These are phyloP conservation scores for Pyrenopolyporus hunteri DNA, from an alignment of 495 filamentous ascomycete species.

Conservation along the genomic window DNA sequence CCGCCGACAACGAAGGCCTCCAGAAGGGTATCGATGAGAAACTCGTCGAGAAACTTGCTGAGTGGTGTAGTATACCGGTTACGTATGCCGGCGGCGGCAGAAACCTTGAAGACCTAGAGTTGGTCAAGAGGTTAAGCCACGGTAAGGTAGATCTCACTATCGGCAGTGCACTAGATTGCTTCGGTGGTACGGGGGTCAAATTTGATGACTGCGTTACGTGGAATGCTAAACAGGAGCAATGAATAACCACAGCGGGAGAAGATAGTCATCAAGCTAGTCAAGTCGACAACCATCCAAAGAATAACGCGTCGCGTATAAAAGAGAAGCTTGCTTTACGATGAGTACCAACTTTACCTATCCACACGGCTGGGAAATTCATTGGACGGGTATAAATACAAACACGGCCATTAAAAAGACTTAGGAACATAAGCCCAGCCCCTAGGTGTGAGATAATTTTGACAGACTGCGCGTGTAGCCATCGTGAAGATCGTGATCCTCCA, in stretches of 20 bases:
- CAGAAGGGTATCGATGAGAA: slow-evolving; percentile 89
- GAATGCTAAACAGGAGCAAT: slow-evolving; percentile 66
- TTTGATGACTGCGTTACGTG: slow-evolving; percentile 88
- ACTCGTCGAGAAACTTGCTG: slow-evolving; percentile 74
- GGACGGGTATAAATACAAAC: slow-evolving; percentile 20
- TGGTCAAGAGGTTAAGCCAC: slow-evolving; percentile 74
- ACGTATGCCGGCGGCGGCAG: slow-evolving; percentile 96
- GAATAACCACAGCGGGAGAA: neutral
- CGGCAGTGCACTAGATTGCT: slow-evolving; percentile 94
- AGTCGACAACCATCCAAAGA: neutral
- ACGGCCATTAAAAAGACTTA: slow-evolving; percentile 5
- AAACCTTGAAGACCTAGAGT: slow-evolving; percentile 76
- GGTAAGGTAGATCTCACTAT: slow-evolving; percentile 93
- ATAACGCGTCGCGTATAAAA: neutral
- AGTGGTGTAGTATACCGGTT: slow-evolving; percentile 88
- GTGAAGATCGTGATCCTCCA: slow-evolving; percentile 39
- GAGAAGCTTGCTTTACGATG: slow-evolving; percentile 7
- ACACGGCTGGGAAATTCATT: neutral
- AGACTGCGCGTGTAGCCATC: slow-evolving; percentile 36
- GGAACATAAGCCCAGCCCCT: slow-evolving; percentile 13
- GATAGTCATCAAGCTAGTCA: neutral
- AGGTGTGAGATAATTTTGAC: slow-evolving; percentile 22
- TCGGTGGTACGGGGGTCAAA: slow-evolving; percentile 83
- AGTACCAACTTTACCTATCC: slow-evolving; percentile 6
- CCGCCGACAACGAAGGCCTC: slow-evolving; percentile 96